Conservation (phyloP, 2,329 filamentous ascomycete genomes). For the Geosmithia flava region DNA sequence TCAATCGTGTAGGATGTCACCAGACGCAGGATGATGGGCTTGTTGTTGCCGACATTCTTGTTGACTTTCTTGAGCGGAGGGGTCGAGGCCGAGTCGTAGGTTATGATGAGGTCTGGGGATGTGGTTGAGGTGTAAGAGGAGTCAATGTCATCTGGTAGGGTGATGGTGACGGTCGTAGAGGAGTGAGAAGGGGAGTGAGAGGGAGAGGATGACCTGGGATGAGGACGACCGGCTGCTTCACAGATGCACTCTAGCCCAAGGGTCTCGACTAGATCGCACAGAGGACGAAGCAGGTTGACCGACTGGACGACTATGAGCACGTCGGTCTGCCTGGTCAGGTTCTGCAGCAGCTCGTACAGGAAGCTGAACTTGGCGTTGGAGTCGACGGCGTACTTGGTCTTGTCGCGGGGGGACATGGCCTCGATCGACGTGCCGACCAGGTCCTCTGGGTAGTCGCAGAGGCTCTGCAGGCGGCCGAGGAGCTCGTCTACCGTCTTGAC, state of each 20-base stretch:
- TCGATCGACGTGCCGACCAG: slow-evolving; percentile 29
- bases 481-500: slow-evolving; percentile 36
- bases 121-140: slow-evolving; percentile 16
- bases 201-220: no score
- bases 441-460: slow-evolving; percentile 46
- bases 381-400: slow-evolving; percentile 39
- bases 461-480: slow-evolving; percentile 35
- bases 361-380: slow-evolving; percentile 51
- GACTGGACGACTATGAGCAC: slow-evolving; percentile 42
- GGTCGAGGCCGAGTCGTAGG: slow-evolving; percentile 42
- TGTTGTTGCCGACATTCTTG: no score
- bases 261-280: slow-evolving; percentile 34
- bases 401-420: slow-evolving; percentile 23
- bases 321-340: slow-evolving; percentile 28
- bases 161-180: slow-evolving; percentile 34
- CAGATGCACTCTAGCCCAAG: slow-evolving; percentile 22
- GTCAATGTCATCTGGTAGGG: slow-evolving; percentile 14
- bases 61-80: no score
- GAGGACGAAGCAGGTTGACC: slow-evolving; percentile 34
- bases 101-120: slow-evolving; percentile 37
- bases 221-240: slow-evolving; percentile 12
- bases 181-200: no score
- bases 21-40: slow-evolving; percentile 31
- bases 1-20: slow-evolving; percentile 40
- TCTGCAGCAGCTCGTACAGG: slow-evolving; percentile 38